Evolutionary conservation across 305 asterid genomes (phyloP).

Genomic region (Caryopteris hybrid): DNA sequence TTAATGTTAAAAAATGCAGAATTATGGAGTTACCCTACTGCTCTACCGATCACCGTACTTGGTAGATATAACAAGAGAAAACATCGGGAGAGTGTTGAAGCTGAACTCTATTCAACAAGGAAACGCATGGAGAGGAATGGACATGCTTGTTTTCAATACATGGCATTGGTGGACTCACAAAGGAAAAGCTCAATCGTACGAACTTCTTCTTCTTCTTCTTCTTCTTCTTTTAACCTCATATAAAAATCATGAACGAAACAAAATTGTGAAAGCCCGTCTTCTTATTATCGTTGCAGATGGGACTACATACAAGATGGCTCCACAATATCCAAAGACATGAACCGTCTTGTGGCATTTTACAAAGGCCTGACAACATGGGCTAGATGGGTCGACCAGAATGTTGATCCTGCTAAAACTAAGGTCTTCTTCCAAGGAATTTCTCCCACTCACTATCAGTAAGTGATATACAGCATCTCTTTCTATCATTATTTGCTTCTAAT

Average conservation of each 20-base stretch:
- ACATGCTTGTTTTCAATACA: constrained; percentile 57
- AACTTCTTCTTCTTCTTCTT: background rate
- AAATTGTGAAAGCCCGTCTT: background rate
- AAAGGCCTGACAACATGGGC: constrained; percentile 74
- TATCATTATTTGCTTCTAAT: background rate
- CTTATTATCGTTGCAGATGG: constrained; percentile 36
- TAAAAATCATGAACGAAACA: background rate
- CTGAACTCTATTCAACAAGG: constrained; percentile 57
- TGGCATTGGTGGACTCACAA: constrained; percentile 93
- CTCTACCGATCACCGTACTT: constrained; percentile 55
- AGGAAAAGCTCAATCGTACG: constrained; percentile 57
- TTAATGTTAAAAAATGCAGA: constrained; percentile 28
- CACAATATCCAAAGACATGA: constrained; percentile 46
- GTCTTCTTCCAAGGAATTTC: constrained; percentile 80
- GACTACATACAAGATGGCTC: constrained; percentile 55
- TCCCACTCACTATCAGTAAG: constrained; percentile 74
- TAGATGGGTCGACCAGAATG: constrained; percentile 57
- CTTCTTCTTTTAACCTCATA: background rate
- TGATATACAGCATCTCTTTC: background rate
- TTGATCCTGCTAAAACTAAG: constrained; percentile 55
- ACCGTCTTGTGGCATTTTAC: constrained; percentile 59
- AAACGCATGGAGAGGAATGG: constrained; percentile 69
- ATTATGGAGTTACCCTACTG: constrained; percentile 44
- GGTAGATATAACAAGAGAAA: constrained; percentile 53
- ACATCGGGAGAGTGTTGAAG: constrained; percentile 51